A percentile compares a stretch with the other conserved stretches of the same genome.
These are phyloP conservation scores for Trypanosoma rangeli DNA, from an alignment of 208 protist species.

Conservation along the genomic window DNA sequence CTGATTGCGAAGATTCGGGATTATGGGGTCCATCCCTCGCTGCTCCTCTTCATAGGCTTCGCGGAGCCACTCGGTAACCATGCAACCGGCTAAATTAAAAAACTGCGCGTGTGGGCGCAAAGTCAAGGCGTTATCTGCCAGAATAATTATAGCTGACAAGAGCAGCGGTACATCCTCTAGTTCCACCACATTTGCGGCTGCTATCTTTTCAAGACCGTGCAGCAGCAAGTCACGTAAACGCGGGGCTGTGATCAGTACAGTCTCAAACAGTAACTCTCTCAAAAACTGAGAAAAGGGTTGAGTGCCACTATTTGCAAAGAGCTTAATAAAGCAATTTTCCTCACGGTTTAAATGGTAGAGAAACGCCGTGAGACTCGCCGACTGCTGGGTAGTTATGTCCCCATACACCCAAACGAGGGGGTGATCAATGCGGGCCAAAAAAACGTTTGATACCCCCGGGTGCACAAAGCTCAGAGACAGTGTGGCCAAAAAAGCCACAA, in stretches of 20 bases:
- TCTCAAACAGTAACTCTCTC: conserved; percentile 56
- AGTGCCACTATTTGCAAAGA: conserved; percentile 18
- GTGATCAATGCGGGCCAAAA: conserved; percentile 68
- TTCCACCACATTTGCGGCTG: conserved; percentile 31
- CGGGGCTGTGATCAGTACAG: conserved; percentile 40
- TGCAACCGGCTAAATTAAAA: conserved; percentile 34
- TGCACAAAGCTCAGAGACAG: conserved; percentile 79
- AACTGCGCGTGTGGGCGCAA: conserved; percentile 58
- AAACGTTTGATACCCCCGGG: conserved; percentile 72
- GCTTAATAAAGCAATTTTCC: conserved; percentile 35
- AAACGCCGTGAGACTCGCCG: conserved; percentile 41
- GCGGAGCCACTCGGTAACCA: conserved; percentile 49
- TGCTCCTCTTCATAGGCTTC: conserved; percentile 57
- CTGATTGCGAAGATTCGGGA: conserved; percentile 29
- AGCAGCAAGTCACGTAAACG: conserved; percentile 40
- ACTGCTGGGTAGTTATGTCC: conserved; percentile 51
- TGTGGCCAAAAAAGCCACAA: conserved; percentile 73
- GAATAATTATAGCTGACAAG: conserved; percentile 49
- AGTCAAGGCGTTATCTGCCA: conserved; percentile 63
- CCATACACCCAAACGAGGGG: conserved; percentile 73
- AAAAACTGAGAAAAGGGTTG: conserved; percentile 36
- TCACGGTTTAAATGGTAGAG: conserved; percentile 31
- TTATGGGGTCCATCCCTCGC: conserved; percentile 32
- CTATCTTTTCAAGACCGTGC: conserved; percentile 37
- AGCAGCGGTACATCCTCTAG: conserved; percentile 44